Evolutionary conservation across 1,284 basidiomycete species (phyloP).

Genomic region (Cryptococcus floricola): DNA sequence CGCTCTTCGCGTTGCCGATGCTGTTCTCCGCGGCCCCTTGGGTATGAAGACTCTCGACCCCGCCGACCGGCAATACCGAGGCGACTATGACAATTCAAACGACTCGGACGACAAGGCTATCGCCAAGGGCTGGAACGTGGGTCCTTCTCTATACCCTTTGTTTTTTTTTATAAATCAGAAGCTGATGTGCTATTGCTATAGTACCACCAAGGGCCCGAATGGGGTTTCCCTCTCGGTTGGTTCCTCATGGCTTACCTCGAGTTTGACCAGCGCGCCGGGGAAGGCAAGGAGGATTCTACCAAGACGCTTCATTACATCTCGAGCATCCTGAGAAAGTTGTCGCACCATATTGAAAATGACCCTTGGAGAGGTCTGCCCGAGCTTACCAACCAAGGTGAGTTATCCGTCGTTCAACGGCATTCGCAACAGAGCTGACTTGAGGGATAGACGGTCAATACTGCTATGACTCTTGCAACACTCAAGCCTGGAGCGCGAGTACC

Average conservation of each 20-base stretch:
- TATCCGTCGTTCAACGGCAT: neutral
- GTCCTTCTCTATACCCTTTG: constrained; percentile 5
- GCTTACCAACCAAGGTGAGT: constrained; percentile 69
- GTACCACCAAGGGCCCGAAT: constrained; percentile 63
- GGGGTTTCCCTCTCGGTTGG: constrained; percentile 92
- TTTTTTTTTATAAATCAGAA: too few species aligned
- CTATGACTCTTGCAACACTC: constrained; percentile 79
- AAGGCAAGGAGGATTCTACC: constrained; percentile 65
- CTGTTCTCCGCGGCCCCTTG: constrained; percentile 71
- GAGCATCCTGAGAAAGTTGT: constrained; percentile 63
- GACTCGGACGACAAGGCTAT: constrained; percentile 74
- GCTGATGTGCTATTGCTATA: constrained; percentile 6
- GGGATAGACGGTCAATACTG: constrained; percentile 69
- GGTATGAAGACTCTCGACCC: constrained; percentile 94
- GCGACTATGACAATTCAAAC: constrained; percentile 85
- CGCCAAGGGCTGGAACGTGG: constrained; percentile 80
- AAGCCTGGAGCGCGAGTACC: constrained; percentile 89
- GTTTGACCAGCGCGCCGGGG: constrained; percentile 62
- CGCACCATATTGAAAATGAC: constrained; percentile 69
- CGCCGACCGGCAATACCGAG: constrained; percentile 75
- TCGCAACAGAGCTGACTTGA: neutral
- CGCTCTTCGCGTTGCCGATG: constrained; percentile 71
- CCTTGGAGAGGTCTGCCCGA: constrained; percentile 90
- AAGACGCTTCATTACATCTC: constrained; percentile 75
- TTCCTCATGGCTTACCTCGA: constrained; percentile 88